A percentile compares a stretch with the other conserved stretches of the same genome.
Evolutionary conservation across 306 rosid species (phyloP).

Genomic region (Quercus robur): DNA sequence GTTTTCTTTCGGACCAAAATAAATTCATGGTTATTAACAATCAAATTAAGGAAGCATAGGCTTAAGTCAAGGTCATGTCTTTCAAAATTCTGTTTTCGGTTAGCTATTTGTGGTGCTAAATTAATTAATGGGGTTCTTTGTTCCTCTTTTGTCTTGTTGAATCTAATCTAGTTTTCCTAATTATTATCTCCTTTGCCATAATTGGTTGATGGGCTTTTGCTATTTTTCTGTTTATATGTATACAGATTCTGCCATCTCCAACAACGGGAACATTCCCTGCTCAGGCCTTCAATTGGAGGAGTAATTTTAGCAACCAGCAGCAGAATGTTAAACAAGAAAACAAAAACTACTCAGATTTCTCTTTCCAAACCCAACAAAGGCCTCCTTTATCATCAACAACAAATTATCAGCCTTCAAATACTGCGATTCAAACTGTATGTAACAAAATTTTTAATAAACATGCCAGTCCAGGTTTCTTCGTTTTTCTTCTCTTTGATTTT

Average conservation of each 20-base stretch:
- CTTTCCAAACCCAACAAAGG: constrained; percentile 56
- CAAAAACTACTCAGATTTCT: constrained; percentile 50
- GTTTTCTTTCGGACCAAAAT: not conserved
- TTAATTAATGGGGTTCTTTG: not conserved
- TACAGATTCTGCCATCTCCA: constrained; percentile 73
- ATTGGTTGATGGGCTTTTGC: constrained; percentile 9
- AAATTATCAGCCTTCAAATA: constrained; percentile 48
- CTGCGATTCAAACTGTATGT: constrained; percentile 42
- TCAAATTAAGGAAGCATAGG: too few species aligned
- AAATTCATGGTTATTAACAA: not conserved
- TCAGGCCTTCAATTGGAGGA: constrained; percentile 58
- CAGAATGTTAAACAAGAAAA: constrained; percentile 58
- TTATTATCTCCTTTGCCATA: not conserved
- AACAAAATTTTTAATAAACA: constrained; percentile 1
- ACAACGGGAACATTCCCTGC: constrained; percentile 72
- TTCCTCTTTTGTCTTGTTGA: not conserved
- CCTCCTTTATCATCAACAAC: constrained; percentile 44
- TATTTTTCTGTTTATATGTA: not conserved
- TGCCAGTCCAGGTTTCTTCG: not conserved
- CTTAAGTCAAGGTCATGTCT: not conserved
- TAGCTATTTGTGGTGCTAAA: not conserved
- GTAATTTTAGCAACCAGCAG: constrained; percentile 33
- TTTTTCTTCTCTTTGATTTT: not conserved
- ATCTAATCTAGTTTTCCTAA: not conserved
- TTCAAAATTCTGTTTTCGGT: not conserved